Conservation (phyloP, 768 basidiomycete species). For the Suillus weaverae region DNA sequence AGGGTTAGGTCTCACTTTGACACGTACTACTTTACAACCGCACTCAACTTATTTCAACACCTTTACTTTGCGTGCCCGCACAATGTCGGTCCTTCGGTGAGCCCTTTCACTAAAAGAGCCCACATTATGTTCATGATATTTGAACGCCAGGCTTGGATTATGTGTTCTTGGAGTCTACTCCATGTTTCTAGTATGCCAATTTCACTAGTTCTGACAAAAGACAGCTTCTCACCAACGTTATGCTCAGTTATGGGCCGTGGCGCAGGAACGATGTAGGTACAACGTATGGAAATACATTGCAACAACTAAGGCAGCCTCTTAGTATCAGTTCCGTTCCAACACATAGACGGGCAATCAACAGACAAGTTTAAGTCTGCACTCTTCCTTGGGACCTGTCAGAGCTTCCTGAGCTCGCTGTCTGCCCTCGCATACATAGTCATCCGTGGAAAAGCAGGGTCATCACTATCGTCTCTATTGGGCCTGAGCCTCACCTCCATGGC, state of each 20-base stretch:
- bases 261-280: conserved; percentile 85
- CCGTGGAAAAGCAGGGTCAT: conserved; percentile 54
- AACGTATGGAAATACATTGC: not conserved
- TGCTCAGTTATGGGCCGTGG: conserved; percentile 81
- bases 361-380: conserved; percentile 84
- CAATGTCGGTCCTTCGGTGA: conserved; percentile 31
- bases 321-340: conserved; percentile 86
- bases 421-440: conserved; percentile 75
- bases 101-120: not conserved
- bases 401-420: conserved; percentile 71
- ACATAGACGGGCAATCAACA: conserved; percentile 57
- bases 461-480: conserved; percentile 60
- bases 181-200: conserved; percentile 76
- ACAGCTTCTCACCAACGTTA: conserved; percentile 3
- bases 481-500: conserved; percentile 39
- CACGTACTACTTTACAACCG: conserved; percentile 18
- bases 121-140: not conserved
- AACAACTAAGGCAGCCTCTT: not conserved
- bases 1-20: conserved; percentile 21
- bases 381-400: conserved; percentile 85
- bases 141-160: conserved; percentile 52
- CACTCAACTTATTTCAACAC: conserved; percentile 3
- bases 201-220: conserved; percentile 1
- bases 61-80: not conserved
- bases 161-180: conserved; percentile 90